phyloP scores from a whole-genome alignment of 2,329 filamentous ascomycete genomes.

The Pseudocercospora musae region DNA sequence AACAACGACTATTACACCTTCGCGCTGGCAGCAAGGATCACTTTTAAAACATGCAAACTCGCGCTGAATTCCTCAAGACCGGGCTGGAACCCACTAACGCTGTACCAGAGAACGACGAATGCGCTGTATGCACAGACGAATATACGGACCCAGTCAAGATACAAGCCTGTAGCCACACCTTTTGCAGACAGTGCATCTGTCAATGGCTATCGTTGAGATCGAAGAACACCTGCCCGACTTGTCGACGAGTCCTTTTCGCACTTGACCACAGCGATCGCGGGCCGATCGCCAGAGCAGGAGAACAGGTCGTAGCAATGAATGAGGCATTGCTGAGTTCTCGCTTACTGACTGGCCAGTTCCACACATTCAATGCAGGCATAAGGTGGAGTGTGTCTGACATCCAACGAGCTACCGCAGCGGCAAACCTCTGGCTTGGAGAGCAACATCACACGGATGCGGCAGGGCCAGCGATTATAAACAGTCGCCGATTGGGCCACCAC shows the following conservation, averaged over 20 bases:
- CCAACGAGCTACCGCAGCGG: conserved; percentile 10
- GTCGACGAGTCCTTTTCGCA: conserved; percentile 9
- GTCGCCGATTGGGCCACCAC: conserved; percentile 5
- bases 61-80: conserved; percentile 5
- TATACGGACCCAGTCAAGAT: conserved; percentile 8
- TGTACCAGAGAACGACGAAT: conserved; percentile 1
- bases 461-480: conserved; percentile 10
- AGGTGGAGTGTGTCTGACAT: conserved; percentile 4
- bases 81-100: conserved; percentile 10
- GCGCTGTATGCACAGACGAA: conserved; percentile 7
- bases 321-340: conserved; percentile 6
- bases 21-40: conserved; percentile 5
- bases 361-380: conserved; percentile 10
- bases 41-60: neutral
- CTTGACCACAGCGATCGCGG: conserved; percentile 7
- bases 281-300: conserved; percentile 3
- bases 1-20: neutral
- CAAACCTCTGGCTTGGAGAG: conserved; percentile 14
- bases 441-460: conserved; percentile 6
- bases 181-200: conserved; percentile 13
- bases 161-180: conserved; percentile 10
- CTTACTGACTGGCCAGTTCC: conserved; percentile 9
- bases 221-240: conserved; percentile 14
- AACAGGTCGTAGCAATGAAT: conserved; percentile 2
- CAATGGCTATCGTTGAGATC: conserved; percentile 10